Conservation (phyloP, 345 rosid species). For the Pugionium cornutum region DNA sequence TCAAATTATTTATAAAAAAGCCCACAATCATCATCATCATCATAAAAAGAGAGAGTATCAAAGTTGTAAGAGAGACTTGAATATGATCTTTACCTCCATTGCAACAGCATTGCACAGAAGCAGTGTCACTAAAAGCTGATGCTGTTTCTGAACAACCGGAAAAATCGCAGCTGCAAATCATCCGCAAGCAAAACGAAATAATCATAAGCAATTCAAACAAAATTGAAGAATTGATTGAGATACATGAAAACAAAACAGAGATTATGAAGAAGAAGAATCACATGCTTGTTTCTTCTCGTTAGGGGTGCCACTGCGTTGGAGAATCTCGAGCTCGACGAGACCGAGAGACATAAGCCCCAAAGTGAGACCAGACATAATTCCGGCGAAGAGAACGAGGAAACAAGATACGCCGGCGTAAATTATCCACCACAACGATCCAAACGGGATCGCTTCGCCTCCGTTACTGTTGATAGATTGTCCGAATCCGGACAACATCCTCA, state of each 20-base stretch:
- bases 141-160: conserved; percentile 93
- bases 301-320: conserved; percentile 85
- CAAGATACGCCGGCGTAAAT: conserved; percentile 73
- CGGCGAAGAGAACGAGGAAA: conserved; percentile 88
- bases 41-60: neutral
- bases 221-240: neutral
- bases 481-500: conserved; percentile 52
- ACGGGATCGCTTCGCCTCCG: conserved; percentile 50
- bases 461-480: conserved; percentile 39
- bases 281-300: conserved; percentile 94
- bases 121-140: conserved; percentile 92
- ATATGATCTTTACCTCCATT: conserved; percentile 69
- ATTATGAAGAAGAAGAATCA: conserved; percentile 19
- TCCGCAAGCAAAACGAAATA: neutral
- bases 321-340: conserved; percentile 91
- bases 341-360: conserved; percentile 98
- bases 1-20: neutral
- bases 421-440: conserved; percentile 62
- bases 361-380: conserved; percentile 96
- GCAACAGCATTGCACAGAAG: conserved; percentile 85
- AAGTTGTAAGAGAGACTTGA: neutral
- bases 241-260: neutral
- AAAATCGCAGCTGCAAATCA: conserved; percentile 60
- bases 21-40: neutral
- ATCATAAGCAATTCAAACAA: neutral